Percentiles rank a stretch among this genome's conserved stretches.
phyloP scores from a whole-genome alignment of 2,329 filamentous ascomycete species.

The Fusarium falciforme region DNA sequence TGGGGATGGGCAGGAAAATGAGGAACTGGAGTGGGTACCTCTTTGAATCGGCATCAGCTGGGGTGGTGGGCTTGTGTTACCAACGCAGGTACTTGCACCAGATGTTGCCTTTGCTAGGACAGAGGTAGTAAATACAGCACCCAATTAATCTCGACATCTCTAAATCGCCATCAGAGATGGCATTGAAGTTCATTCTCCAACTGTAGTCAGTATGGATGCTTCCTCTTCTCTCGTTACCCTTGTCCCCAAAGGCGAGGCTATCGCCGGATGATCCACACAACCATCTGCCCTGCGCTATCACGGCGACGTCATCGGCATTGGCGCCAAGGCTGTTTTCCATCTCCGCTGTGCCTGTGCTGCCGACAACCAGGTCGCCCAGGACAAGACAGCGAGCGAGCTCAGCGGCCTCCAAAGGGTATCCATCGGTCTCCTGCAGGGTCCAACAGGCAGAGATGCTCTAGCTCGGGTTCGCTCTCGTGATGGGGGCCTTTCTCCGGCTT shows the following conservation, averaged over 20 bases:
- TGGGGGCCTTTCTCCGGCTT: slow-evolving; percentile 29
- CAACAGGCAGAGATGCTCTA: slow-evolving; percentile 5
- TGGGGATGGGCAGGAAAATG: slow-evolving; percentile 34
- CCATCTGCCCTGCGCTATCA: slow-evolving; percentile 3
- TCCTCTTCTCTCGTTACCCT: neutral
- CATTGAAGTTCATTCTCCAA: neutral
- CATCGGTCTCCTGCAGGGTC: slow-evolving; percentile 21
- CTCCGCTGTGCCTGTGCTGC: neutral
- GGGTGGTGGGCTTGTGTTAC: neutral
- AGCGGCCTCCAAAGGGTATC: slow-evolving; percentile 29
- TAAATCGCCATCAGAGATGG: neutral
- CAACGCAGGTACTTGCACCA: neutral
- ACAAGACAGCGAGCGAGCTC: neutral
- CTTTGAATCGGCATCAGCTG: neutral
- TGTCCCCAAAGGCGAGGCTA: slow-evolving; percentile 20
- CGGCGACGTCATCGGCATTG: slow-evolving; percentile 32
- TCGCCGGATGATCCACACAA: slow-evolving; percentile 14
- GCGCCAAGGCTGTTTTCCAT: slow-evolving; percentile 15
- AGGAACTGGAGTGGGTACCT: slow-evolving; percentile 21
- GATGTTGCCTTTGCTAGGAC: neutral
- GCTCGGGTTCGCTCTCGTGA: neutral
- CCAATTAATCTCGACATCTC: neutral
- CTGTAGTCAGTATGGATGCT: neutral
- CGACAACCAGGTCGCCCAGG: neutral
- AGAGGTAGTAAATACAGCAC: accelerated